phyloP scores from a whole-genome alignment of 2,329 filamentous ascomycete genomes.

The Cladophialophora exuberans region DNA sequence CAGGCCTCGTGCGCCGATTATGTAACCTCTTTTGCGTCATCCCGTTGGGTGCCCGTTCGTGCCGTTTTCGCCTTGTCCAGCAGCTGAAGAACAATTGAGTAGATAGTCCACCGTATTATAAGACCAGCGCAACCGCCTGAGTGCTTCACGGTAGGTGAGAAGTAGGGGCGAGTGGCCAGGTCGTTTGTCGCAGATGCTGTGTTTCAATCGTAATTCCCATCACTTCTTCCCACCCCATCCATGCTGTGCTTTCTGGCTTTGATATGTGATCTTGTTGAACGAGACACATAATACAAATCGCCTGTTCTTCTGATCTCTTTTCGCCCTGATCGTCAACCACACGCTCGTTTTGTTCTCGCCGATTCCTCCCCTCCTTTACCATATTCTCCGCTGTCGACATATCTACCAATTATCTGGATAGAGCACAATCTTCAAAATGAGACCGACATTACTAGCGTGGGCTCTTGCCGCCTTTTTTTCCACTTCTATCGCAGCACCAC shows the following conservation, averaged over 20 bases:
- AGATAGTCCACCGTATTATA: neutral
- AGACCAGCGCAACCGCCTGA: too few species aligned
- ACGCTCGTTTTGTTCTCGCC: slow-evolving; percentile 1
- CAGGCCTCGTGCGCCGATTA: neutral
- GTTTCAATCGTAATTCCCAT: too few species aligned
- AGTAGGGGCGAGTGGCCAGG: too few species aligned
- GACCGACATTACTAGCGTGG: slow-evolving; percentile 34
- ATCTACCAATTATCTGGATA: slow-evolving; percentile 3
- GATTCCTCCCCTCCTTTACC: neutral
- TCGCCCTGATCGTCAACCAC: neutral
- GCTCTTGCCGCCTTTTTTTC: slow-evolving; percentile 24
- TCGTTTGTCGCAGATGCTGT: slow-evolving; percentile 1
- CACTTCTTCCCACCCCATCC: neutral
- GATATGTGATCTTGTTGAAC: slow-evolving; percentile 11
- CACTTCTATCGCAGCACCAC: slow-evolving; percentile 24
- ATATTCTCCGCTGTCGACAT: neutral
- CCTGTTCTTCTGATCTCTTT: neutral
- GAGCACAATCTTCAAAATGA: slow-evolving; percentile 25
- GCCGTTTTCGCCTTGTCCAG: too few species aligned
- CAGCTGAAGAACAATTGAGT: too few species aligned
- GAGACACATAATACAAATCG: neutral
- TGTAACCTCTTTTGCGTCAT: slow-evolving; percentile 7
- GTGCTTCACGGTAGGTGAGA: too few species aligned
- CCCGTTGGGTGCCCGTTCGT: too few species aligned
- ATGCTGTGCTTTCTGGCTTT: neutral